Evolutionary conservation across 352 stramenopile species (phyloP), one percentile per base, ranked within the genome.

Genomic region (Saprolegnia parasitica): DNA sequence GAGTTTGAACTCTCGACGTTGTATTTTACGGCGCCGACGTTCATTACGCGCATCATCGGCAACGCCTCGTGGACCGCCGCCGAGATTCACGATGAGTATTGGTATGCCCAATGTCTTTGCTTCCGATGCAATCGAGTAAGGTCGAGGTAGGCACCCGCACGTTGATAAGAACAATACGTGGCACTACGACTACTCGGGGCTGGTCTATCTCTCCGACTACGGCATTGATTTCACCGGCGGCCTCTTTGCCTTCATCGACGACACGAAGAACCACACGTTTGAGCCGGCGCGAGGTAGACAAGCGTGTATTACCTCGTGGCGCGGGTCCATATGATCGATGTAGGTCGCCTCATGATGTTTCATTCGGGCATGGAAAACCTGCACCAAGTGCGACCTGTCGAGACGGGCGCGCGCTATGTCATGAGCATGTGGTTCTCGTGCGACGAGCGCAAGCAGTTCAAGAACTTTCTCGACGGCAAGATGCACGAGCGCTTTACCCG

Each of bases 341-440:
- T 58, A 72, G 66, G 76, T 0, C 81, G 89, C 4, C 76, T 97
- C 56, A 85, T 96, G 76, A 93, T 96, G 74, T 98, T 98, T 73
- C 92, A 86, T n/a, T 86, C 87, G 16, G 83, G 87, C 32, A 80
- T 86, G 37, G 91, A 97, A 72, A 97, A 98, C 73, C 56, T 88
- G 50, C 91, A 98, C 64, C 76, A 78, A n/a, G 86, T 94, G 66
- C 76, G 85, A 77, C 81, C 84, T 45, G 78, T 90, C 0, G 77
- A 87, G 58, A 87, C 76, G 0, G 91, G 91, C 47, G 85, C 76
- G 49, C 83, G 91, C 23, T 96, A 94, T 71, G 86, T 93, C 35
- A 81, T 98, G 77, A 95, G 83, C 63, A 91, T 98, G 75, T 98
- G 91, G 91, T 98, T 98, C 72, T 91, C 90, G n/a, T 98, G 91